phyloP scores from a whole-genome alignment of 2,329 filamentous ascomycete genomes.

The Fusarium bulbicola region DNA sequence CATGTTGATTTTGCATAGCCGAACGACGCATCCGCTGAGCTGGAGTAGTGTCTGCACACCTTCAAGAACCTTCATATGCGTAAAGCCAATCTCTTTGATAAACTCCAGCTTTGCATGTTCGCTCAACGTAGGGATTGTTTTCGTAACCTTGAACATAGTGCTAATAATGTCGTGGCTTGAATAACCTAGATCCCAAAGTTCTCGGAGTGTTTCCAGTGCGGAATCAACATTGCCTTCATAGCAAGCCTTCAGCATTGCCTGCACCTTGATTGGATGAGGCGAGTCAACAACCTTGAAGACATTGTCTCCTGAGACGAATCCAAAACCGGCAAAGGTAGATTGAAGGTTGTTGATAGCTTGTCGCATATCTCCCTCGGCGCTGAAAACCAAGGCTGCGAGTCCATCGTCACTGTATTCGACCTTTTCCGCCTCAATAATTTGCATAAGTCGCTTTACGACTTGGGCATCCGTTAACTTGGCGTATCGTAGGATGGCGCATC shows the following conservation, averaged over 20 bases:
- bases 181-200: slow-evolving; percentile 94
- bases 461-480: slow-evolving; percentile 91
- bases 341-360: slow-evolving; percentile 99
- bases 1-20: slow-evolving; percentile 97
- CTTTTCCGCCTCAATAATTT: slow-evolving; percentile 92
- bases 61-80: slow-evolving; percentile 99
- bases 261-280: slow-evolving; percentile 96
- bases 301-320: slow-evolving; percentile 96
- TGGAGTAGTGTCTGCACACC: slow-evolving; percentile 95
- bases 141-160: slow-evolving; percentile 99
- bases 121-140: slow-evolving; percentile 89
- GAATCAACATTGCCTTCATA: slow-evolving; percentile 91
- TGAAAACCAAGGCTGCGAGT: slow-evolving; percentile 94
- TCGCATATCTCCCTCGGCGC: slow-evolving; percentile 97
- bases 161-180: slow-evolving; percentile 99
- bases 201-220: slow-evolving; percentile 84
- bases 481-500: slow-evolving; percentile 95
- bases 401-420: slow-evolving; percentile 94
- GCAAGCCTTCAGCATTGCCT: slow-evolving; percentile 98
- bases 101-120: slow-evolving; percentile 98
- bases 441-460: slow-evolving; percentile 87
- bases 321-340: slow-evolving; percentile 91
- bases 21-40: slow-evolving; percentile 89
- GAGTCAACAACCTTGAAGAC: slow-evolving; percentile 98
- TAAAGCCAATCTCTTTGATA: slow-evolving; percentile 98